phyloP scores from a whole-genome alignment of 768 basidiomycete genomes.

The Lentinula sp. region DNA sequence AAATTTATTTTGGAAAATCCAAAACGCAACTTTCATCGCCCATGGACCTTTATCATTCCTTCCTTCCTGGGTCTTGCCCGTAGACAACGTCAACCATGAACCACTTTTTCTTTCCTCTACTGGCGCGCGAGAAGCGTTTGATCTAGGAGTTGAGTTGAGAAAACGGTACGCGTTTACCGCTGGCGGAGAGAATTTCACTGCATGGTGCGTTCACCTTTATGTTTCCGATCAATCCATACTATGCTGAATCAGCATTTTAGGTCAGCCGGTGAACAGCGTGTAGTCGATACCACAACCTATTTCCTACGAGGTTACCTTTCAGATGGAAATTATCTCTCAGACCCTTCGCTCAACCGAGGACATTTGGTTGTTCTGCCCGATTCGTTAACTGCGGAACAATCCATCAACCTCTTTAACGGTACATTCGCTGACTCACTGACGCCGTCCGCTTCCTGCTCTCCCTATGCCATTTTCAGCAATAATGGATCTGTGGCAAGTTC shows the following conservation, averaged over 20 bases:
- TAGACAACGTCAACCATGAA: slow-evolving; percentile 31
- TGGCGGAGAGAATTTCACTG: slow-evolving; percentile 33
- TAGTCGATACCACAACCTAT: slow-evolving; percentile 32
- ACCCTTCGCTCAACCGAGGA: slow-evolving; percentile 24
- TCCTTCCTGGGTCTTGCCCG: slow-evolving; percentile 31
- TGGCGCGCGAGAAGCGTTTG: slow-evolving; percentile 32
- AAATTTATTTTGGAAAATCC: slow-evolving; percentile 29
- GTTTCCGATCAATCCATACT: background rate
- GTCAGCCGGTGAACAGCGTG: slow-evolving; percentile 31
- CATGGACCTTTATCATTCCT: slow-evolving; percentile 32
- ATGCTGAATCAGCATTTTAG: too few relatives aligned
- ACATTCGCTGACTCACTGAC: slow-evolving; percentile 37
- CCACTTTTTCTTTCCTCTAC: slow-evolving; percentile 32
- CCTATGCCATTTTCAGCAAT: slow-evolving; percentile 22
- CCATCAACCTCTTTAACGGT: slow-evolving; percentile 23
- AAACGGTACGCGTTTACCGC: slow-evolving; percentile 32
- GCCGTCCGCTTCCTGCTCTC: slow-evolving; percentile 31
- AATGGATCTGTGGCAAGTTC: slow-evolving; percentile 15
- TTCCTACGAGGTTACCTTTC: slow-evolving; percentile 36
- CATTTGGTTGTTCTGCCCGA: slow-evolving; percentile 31
- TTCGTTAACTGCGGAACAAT: slow-evolving; percentile 12
- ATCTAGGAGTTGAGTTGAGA: slow-evolving; percentile 31
- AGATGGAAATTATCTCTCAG: slow-evolving; percentile 30
- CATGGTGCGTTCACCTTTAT: slow-evolving; percentile 24
- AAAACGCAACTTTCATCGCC: slow-evolving; percentile 32